A percentile compares a stretch with the other conserved stretches of the same genome.
Conservation (phyloP, 176 grass and related monocot genomes). For the Elymus sibiricus region DNA sequence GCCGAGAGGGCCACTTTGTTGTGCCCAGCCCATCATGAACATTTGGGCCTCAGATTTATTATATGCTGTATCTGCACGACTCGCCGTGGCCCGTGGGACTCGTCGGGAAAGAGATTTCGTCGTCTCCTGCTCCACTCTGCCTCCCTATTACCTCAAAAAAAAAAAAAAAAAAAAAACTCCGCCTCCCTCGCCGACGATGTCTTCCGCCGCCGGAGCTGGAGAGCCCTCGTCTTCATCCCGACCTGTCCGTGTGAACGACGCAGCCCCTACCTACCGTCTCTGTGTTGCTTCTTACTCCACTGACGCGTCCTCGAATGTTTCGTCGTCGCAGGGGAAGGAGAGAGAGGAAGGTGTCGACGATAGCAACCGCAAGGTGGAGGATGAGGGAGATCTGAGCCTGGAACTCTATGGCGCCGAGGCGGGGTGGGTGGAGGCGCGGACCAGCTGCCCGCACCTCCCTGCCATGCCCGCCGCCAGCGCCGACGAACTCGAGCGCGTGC, state of each 20-base stretch:
- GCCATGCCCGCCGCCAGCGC: constrained; percentile 38
- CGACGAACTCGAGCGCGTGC: constrained; percentile 58
- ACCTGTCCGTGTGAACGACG: background rate
- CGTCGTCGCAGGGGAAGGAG: constrained; percentile 41
- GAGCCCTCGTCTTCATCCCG: background rate
- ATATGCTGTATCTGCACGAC: background rate
- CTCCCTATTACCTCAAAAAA: too few species aligned
- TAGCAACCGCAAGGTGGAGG: background rate
- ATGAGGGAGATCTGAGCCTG: background rate
- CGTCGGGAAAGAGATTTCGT: background rate
- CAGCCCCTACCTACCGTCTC: background rate
- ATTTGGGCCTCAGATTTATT: background rate
- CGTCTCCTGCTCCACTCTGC: background rate
- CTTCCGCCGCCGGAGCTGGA: background rate
- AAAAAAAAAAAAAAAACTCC: too few species aligned
- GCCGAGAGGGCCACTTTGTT: background rate
- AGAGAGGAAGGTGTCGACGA: background rate
- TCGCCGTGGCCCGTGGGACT: background rate
- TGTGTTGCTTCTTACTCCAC: background rate
- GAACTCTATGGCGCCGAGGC: constrained; percentile 50
- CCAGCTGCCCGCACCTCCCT: constrained; percentile 60
- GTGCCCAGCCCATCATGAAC: background rate
- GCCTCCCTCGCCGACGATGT: constrained; percentile 24
- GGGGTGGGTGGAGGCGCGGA: constrained; percentile 87
- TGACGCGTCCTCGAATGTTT: background rate